Evolutionary conservation across 2,329 filamentous ascomycete genomes (phyloP).

Genomic region (Aureobasidium leucospermi): DNA sequence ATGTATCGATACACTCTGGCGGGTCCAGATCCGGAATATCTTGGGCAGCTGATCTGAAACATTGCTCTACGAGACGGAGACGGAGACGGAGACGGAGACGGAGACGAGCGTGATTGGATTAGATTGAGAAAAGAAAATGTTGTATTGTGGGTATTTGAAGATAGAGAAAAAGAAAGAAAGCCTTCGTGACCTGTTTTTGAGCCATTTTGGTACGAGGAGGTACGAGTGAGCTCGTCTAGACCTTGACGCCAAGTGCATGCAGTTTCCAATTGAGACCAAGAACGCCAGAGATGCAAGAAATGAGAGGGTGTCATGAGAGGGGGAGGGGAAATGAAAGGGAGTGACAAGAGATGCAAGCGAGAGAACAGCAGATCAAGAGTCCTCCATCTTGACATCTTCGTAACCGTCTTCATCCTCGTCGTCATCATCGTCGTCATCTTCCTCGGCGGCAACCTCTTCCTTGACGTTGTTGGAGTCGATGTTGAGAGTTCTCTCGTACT

Average conservation of each 20-base stretch:
- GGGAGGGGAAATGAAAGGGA: background rate
- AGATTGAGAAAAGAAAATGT: background rate
- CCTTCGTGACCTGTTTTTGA: background rate
- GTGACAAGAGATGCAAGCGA: background rate
- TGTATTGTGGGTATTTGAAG: background rate
- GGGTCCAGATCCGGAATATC: background rate
- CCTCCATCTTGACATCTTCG: constrained; percentile 29
- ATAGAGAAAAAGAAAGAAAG: background rate
- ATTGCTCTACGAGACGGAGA: no score
- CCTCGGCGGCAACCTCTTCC: constrained; percentile 38
- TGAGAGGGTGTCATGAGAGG: background rate
- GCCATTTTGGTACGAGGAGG: background rate
- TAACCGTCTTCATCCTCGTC: constrained; percentile 48
- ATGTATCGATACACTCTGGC: background rate
- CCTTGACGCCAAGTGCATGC: constrained; percentile 2
- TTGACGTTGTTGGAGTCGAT: constrained; percentile 45
- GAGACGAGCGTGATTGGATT: background rate
- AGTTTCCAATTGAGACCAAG: background rate
- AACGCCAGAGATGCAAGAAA: background rate
- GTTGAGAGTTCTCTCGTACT: constrained; percentile 53
- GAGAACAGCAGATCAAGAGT: background rate
- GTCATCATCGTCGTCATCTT: constrained; percentile 39
- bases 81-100: no score
- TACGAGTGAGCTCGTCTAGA: background rate
- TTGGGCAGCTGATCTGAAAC: background rate